Base-by-base conservation (phyloP, 441 rosid species). In the Euphorbia celastroides region DNA sequence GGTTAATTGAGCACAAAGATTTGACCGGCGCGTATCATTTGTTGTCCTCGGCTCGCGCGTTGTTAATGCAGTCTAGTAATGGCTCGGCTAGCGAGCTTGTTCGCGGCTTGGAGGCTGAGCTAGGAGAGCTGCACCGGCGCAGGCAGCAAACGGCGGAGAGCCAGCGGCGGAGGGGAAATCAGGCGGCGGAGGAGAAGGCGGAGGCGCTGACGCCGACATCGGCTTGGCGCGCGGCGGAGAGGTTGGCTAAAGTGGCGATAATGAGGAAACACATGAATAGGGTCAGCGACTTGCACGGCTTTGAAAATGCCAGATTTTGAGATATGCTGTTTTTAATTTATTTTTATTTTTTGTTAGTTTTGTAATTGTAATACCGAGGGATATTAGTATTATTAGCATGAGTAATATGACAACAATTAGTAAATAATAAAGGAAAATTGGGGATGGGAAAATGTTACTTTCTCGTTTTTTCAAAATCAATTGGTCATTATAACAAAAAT, bases 221-320 rank as follows among this genome's bases (percentile, higher is more conserved):
- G 66, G 97, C 94, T 23, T 92, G 97, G 97, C 77, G 88, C 72
- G 91, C 94, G 14, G 97, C 97, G 16, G 97, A 92, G 75, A 84
- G 88, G 68, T 83, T 92, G 84, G 97, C 97, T 75, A 89, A 92
- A 70, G 83, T 92, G 67, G 97, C 97, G 28, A 83, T 89, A 10
- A 92, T 77, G 96, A 87, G 86, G 78, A 92, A 89, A 77, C 93
- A 90, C 57, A 78, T 92, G 96, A 92, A 92, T 69, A 82, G 92
- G 73, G 96, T 92, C 25, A 87, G 97, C 70, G 97, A 92, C 63
- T 79, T 92, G 75, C 96, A 92, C 80, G 97, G 97, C 64, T 89
- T 92, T 69, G 97, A 92, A 75, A 84, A 92, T 74, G 97, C 97
- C 27, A 89, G 97, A 83, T 92, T 92, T 79, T 92, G 87, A 76